Percentiles rank a stretch among this genome's conserved stretches.
These are phyloP conservation scores for Colletotrichum sp. DNA, from an alignment of 2,329 filamentous ascomycete genomes.

Conservation along the genomic window DNA sequence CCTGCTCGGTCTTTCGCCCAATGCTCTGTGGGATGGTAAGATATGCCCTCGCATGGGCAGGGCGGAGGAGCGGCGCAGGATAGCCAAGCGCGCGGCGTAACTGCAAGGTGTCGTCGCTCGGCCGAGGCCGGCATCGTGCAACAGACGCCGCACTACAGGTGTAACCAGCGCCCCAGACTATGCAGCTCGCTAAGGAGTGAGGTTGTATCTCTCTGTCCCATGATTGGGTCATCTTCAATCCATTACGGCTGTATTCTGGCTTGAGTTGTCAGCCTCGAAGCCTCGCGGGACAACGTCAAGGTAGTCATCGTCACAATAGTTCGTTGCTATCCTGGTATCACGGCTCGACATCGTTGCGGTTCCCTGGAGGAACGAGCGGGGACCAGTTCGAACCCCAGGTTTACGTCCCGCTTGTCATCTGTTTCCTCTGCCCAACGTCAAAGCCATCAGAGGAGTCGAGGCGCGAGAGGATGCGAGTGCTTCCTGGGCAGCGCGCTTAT, in stretches of 20 bases:
- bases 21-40: not conserved
- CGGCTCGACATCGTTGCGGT: not conserved
- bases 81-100: not conserved
- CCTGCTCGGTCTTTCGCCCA: not conserved
- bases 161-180: not conserved
- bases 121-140: conserved; percentile 18
- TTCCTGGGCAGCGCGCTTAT: not conserved
- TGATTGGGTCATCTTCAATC: not conserved
- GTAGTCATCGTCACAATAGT: not conserved
- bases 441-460: not conserved
- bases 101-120: conserved; percentile 2
- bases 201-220: not conserved
- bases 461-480: not conserved
- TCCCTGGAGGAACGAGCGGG: not conserved
- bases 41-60: not conserved
- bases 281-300: not conserved
- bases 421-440: conserved; percentile 1
- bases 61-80: not conserved
- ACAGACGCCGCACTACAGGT: not conserved
- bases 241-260: too few species aligned
- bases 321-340: not conserved
- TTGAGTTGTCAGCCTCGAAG: not conserved
- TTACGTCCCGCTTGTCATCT: conserved; percentile 2
- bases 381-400: not conserved
- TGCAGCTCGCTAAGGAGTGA: not conserved